Evolutionary conservation across 108 stramenopile genomes (phyloP).

Genomic region (Aurantiochytrium sp.): DNA sequence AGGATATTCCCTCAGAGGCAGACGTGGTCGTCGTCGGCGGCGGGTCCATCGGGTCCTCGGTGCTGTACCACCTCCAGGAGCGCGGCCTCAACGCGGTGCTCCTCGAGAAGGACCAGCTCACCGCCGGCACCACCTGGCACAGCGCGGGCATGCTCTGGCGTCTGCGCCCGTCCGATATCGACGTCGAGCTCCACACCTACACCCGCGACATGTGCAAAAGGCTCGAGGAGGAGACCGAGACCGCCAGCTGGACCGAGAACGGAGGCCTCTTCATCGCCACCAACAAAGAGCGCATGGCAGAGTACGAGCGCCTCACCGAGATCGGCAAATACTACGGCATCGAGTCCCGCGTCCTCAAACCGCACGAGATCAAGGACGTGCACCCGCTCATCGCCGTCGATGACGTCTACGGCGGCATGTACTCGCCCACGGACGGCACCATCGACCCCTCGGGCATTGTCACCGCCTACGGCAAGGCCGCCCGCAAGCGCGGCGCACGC

Average conservation of each 20-base stretch:
- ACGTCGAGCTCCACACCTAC: conserved; percentile 30
- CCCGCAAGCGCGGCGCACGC: neutral
- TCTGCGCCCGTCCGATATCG: conserved; percentile 11
- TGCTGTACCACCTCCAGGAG: conserved; percentile 37
- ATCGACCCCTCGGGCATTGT: conserved; percentile 34
- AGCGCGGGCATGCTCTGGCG: conserved; percentile 40
- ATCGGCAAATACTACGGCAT: conserved; percentile 39
- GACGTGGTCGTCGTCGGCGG: conserved; percentile 44
- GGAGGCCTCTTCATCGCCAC: conserved; percentile 38
- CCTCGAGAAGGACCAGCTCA: conserved; percentile 35
- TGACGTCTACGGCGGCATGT: conserved; percentile 36
- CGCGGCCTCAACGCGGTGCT: conserved; percentile 32
- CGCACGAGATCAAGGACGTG: conserved; percentile 31
- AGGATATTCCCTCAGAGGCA: neutral
- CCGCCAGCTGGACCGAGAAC: conserved; percentile 8
- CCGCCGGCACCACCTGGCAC: conserved; percentile 46
- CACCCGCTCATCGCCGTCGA: conserved; percentile 35
- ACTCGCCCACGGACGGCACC: conserved; percentile 39
- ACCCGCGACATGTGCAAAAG: conserved; percentile 33
- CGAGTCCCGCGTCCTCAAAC: conserved; percentile 32
- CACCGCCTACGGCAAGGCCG: conserved; percentile 15
- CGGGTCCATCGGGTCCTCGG: conserved; percentile 40
- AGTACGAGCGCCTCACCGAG: conserved; percentile 36
- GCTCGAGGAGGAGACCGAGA: conserved; percentile 37
- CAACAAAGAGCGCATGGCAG: conserved; percentile 39